Base-by-base conservation (phyloP, 1,139 yeast genomes). In the Pichia sp. region DNA sequence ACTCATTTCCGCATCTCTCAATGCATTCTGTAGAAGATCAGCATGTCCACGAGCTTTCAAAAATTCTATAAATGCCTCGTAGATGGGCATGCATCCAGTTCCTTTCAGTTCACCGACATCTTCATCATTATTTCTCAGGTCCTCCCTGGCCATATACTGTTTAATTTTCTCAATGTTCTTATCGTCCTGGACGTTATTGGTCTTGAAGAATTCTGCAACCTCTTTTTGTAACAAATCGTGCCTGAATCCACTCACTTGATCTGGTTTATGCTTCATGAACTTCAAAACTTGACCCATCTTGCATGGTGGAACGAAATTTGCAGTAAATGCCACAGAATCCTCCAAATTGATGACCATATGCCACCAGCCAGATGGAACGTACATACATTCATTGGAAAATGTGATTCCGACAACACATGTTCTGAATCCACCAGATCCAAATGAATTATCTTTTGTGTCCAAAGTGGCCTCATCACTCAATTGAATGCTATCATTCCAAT, bases 351-450 rank as follows among this genome's bases (percentile, higher is more conserved):
- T 83, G 19, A 87, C 96, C 28, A 77, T 66, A 62, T 87, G 96
- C 96, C 96, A 87, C 96, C 96, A 87, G 1, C 94, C 94, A 16
- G 88, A 70, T 3, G 96, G 96, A 5, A 87, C 96, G 53, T 82
- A 76, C 70, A 86, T 72, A 46, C 86, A 79, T 55, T 87, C 94
- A 6, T 91, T 91, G 0, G 88, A 83, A 47, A 76, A 76, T 0
- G 94, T 81, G 11, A 86, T 64, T 1, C 85, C 93, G 17, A 86
- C 74, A 29, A 67, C 55, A 44, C 85, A 79, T 22, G 64, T 50
- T 38, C 37, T 33, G 22, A 37, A 40, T 6, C 48, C 48, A 18
- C 41, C 43, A 8, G 43, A 30, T n/a, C 47, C 41, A 13, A 43
- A 49, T n/a, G 40, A 38, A 16, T 34, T 24, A 29, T 39, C 35